These are phyloP conservation scores for Vicia faba DNA, from an alignment of 306 rosid genomes.

Conservation along the genomic window DNA sequence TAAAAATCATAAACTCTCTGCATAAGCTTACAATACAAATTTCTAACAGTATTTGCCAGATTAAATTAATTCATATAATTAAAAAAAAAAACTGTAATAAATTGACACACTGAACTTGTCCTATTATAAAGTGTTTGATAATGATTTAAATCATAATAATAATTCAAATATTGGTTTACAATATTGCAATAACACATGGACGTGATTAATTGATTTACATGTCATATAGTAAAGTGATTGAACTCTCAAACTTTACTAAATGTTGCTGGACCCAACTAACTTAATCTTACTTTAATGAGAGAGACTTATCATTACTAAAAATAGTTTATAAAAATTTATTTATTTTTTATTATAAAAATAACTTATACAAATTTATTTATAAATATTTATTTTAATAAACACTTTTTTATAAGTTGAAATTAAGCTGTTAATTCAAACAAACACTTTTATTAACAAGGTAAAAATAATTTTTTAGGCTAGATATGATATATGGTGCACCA, in stretches of 20 bases:
- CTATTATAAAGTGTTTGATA: conserved; percentile 46
- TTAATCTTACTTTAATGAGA: conserved; percentile 6
- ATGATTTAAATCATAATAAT: conserved; percentile 42
- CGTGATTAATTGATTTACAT: conserved; percentile 20
- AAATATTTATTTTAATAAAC: too few relatives aligned
- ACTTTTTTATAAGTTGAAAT: too few relatives aligned
- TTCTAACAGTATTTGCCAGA: background rate
- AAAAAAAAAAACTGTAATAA: conserved; percentile 36
- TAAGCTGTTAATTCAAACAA: too few relatives aligned
- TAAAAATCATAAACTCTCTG: conserved; percentile 7
- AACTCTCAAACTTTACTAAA: conserved; percentile 25
- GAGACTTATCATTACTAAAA: conserved; percentile 20
- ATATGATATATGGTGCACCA: conserved; percentile 4
- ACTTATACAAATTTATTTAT: too few relatives aligned
- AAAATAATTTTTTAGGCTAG: conserved; percentile 25
- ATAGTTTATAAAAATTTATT: background rate
- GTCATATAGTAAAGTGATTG: conserved; percentile 36
- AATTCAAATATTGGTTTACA: conserved; percentile 12
- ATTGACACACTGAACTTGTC: conserved; percentile 47
- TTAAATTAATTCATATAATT: conserved; percentile 30
- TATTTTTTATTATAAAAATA: too few relatives aligned
- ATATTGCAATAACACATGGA: conserved; percentile 32
- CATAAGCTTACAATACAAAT: conserved; percentile 15
- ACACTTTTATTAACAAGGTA: background rate
- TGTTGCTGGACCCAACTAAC: conserved; percentile 29